Evolutionary conservation across 768 basidiomycete genomes (phyloP), one percentile per base, ranked within the genome.

Genomic region (Coprinopsis sp.): DNA sequence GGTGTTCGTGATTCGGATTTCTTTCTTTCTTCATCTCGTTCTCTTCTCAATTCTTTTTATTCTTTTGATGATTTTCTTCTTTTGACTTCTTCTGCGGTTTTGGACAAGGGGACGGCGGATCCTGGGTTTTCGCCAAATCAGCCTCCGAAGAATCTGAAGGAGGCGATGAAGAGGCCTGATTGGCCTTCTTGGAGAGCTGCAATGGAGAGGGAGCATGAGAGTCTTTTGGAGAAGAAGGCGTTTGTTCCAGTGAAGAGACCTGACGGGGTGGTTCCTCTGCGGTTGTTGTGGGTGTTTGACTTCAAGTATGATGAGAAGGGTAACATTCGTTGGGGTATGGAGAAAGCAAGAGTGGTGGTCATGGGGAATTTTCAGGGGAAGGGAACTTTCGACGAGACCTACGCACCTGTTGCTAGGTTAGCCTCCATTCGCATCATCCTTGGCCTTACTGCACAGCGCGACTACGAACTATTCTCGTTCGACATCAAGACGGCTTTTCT

Each of bases 291-390:
- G 49, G 49, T 50, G 1, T 50, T 28, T 18, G 44, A 23, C 16
- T 45, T 16, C 25, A 50, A 50, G 36, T 39, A 39, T 12, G 33
- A 44, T n/a, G 21, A 31, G 7, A 21, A 38, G 7, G 42, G 49
- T 5, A 24, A 11, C 10, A 37, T 44, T 1, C n/a, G n/a, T n/a
- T n/a, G n/a, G n/a, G n/a, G 34, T 11, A 6, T 21, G 31, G 38
- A 58, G 34, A 50, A 54, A 33, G 69, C 61, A 0, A n/a, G 62
- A 12, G 39, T 75, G 16, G 69, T 73, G 1, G 70, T 66, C 1
- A 55, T 64, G 51, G 72, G 74, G 0, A 73, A 61, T 50, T 52
- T 55, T 3, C 74, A 74, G 46, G 57, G 61, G 1, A 67, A 69
- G 0, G 50, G 66, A n/a, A 64, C 72, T 34, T 74, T 60, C 43